Evolutionary conservation across 257 asterid species (phyloP).

Genomic region (Solanum ossicruentum): DNA sequence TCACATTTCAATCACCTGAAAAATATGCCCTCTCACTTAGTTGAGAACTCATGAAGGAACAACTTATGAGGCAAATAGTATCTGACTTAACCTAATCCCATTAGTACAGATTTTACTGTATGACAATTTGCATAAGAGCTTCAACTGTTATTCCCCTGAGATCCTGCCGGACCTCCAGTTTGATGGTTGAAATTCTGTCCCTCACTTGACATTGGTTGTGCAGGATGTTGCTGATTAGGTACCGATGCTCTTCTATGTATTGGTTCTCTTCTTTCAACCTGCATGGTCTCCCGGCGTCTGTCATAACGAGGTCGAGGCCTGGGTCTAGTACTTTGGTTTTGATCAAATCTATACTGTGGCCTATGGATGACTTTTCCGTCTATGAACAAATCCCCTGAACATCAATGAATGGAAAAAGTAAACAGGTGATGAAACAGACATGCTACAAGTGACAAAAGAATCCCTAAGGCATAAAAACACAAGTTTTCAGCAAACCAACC

Average conservation of each 20-base stretch:
- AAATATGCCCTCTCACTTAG: not conserved
- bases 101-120: not conserved
- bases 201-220: slow-evolving; percentile 2
- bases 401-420: not conserved
- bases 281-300: slow-evolving; percentile 74
- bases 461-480: not conserved
- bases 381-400: slow-evolving; percentile 53
- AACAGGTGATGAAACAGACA: not conserved
- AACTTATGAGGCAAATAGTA: not conserved
- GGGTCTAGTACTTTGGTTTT: slow-evolving; percentile 35
- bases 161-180: slow-evolving; percentile 5
- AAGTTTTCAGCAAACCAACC: slow-evolving; percentile 27
- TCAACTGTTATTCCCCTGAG: slow-evolving; percentile 3
- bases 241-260: slow-evolving; percentile 7
- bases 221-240: slow-evolving; percentile 11
- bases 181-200: slow-evolving; percentile 6
- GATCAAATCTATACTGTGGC: slow-evolving; percentile 57
- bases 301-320: slow-evolving; percentile 78
- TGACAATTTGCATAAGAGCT: not conserved
- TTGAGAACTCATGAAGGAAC: not conserved
- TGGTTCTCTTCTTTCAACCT: slow-evolving; percentile 44
- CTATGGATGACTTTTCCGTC: slow-evolving; percentile 79
- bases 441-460: not conserved
- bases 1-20: not conserved
- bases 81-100: not conserved